These are phyloP conservation scores for Arthromyces matolae DNA, from an alignment of 768 basidiomycete species.

Conservation along the genomic window DNA sequence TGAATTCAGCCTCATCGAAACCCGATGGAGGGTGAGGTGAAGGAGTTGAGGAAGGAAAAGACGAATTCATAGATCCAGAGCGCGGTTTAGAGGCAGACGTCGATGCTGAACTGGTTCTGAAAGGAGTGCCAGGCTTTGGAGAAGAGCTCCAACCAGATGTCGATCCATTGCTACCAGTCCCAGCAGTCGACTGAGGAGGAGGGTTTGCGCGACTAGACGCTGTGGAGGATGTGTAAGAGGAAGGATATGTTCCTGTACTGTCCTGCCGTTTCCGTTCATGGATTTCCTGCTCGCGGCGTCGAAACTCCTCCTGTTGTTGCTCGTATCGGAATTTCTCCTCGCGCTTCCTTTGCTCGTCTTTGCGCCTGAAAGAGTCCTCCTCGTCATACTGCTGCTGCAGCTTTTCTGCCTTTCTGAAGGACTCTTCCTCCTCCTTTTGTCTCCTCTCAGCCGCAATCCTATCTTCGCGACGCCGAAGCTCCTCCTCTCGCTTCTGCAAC, in stretches of 20 bases:
- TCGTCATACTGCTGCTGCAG: slow-evolving; percentile 20
- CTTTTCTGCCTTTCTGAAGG: slow-evolving; percentile 21
- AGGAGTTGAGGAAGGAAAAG: slow-evolving; percentile 20
- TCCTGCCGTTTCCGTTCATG: slow-evolving; percentile 45
- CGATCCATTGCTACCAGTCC: slow-evolving; percentile 23
- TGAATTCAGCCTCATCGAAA: slow-evolving; percentile 51
- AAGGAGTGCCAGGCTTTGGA: slow-evolving; percentile 22
- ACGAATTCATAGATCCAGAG: slow-evolving; percentile 32
- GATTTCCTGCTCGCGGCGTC: slow-evolving; percentile 41
- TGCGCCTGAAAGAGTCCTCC: slow-evolving; percentile 23
- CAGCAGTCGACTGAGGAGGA: slow-evolving; percentile 7
- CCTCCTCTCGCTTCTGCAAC: slow-evolving; percentile 29
- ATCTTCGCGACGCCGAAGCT: slow-evolving; percentile 19
- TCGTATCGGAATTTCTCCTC: slow-evolving; percentile 22
- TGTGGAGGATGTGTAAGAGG: slow-evolving; percentile 20
- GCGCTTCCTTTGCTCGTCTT: slow-evolving; percentile 23
- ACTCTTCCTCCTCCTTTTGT: slow-evolving; percentile 23
- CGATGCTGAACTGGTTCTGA: slow-evolving; percentile 17
- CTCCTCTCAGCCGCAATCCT: slow-evolving; percentile 26
- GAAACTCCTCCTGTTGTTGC: slow-evolving; percentile 40
- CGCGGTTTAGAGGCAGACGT: slow-evolving; percentile 23
- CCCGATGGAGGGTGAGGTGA: slow-evolving; percentile 17
- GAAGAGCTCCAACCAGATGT: slow-evolving; percentile 26
- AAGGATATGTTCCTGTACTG: slow-evolving; percentile 30
- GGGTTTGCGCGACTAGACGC: slow-evolving; percentile 9